Conservation (phyloP, 1,284 basidiomycete genomes). For the Microbotryomycetes sp. region DNA sequence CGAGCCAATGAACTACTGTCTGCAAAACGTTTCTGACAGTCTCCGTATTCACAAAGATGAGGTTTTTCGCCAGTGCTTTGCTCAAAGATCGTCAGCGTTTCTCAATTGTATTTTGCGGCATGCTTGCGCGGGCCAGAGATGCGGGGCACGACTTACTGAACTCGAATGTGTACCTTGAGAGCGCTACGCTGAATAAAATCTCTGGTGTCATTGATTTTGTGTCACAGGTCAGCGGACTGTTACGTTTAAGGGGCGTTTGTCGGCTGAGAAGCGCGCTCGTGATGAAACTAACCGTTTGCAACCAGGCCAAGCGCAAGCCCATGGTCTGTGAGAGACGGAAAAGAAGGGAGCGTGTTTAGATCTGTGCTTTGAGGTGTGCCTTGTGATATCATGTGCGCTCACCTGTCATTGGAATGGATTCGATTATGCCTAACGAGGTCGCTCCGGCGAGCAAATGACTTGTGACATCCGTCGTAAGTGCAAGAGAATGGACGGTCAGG, state of each 20-base stretch:
- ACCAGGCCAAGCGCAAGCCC: constrained; percentile 8
- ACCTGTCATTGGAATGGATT: constrained; percentile 44
- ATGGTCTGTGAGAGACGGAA: constrained; percentile 5
- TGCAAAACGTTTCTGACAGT: not conserved
- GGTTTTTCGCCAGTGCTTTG: not conserved
- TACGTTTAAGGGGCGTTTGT: too few relatives aligned
- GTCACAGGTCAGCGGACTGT: not conserved
- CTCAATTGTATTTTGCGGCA: too few relatives aligned
- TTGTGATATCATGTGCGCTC: constrained; percentile 6
- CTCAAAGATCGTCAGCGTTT: not conserved
- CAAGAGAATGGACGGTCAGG: constrained; percentile 40
- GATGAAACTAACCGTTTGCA: constrained; percentile 11
- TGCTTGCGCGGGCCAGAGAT: too few relatives aligned
- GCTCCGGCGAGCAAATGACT: constrained; percentile 48
- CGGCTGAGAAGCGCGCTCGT: too few relatives aligned
- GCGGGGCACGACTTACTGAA: constrained; percentile 25
- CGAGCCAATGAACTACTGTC: constrained; percentile 11
- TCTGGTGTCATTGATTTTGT: constrained; percentile 5
- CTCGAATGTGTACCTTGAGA: constrained; percentile 38
- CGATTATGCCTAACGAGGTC: constrained; percentile 48
- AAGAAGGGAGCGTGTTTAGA: too few relatives aligned
- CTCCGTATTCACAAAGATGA: not conserved
- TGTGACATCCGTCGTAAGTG: constrained; percentile 42
- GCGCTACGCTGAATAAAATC: constrained; percentile 40
- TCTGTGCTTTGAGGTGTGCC: too few relatives aligned